Evolutionary conservation across 805 yeast species (phyloP).

Genomic region (Cyberlindnera xishuangbannaensis): DNA sequence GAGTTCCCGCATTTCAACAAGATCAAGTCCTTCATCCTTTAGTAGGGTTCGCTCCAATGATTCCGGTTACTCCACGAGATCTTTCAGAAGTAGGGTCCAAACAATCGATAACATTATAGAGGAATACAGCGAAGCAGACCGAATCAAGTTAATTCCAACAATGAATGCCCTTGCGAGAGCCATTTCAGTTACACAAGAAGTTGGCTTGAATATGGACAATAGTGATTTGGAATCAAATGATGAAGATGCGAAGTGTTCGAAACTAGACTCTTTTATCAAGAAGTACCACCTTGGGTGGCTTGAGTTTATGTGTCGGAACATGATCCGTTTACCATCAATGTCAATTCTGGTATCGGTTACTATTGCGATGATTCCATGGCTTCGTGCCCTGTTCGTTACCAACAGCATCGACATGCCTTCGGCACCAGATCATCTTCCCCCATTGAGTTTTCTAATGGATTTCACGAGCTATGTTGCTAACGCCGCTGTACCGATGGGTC

Average conservation of each 20-base stretch:
- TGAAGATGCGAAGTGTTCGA: conserved; percentile 3
- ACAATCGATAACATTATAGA: conserved; percentile 17
- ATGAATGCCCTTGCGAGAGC: conserved; percentile 14
- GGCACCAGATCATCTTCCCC: conserved; percentile 86
- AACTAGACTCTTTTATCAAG: conserved; percentile 18
- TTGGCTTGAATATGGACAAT: conserved; percentile 15
- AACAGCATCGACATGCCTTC: conserved; percentile 46
- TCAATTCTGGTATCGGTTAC: conserved; percentile 60
- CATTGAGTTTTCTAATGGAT: conserved; percentile 81
- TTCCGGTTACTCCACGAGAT: conserved; percentile 19
- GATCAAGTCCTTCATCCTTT: conserved; percentile 2
- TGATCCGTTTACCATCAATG: conserved; percentile 65
- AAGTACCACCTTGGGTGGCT: conserved; percentile 29
- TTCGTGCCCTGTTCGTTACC: conserved; percentile 60
- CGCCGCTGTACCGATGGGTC: conserved; percentile 86
- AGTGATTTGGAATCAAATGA: background rate
- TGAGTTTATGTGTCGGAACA: conserved; percentile 39
- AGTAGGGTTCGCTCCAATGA: conserved; percentile 7
- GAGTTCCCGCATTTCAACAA: too few species aligned
- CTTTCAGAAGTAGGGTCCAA: conserved; percentile 10
- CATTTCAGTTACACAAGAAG: conserved; percentile 17
- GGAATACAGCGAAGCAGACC: conserved; percentile 24
- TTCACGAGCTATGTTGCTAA: conserved; percentile 72
- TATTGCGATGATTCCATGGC: conserved; percentile 83
- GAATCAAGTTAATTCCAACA: conserved; percentile 9